Percentiles rank a stretch among this genome's conserved stretches.
Evolutionary conservation across 1,284 basidiomycete genomes (phyloP).

Genomic region (Agaricales sp.): DNA sequence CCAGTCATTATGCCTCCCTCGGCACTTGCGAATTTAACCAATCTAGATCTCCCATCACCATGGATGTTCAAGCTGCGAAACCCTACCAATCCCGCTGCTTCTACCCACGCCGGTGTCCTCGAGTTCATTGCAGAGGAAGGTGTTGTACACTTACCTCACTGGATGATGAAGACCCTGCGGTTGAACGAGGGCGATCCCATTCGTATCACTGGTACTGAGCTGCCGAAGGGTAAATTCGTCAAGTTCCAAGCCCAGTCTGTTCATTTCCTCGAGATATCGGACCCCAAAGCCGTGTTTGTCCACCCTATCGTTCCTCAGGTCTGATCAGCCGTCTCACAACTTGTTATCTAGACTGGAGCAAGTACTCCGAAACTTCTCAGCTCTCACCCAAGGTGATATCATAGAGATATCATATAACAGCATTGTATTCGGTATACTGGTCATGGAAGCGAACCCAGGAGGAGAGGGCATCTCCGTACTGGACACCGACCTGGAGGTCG

Average conservation of each 20-base stretch:
- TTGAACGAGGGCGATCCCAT: slow-evolving; percentile 94
- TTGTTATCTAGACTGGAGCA: slow-evolving; percentile 70
- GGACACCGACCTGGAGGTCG: slow-evolving; percentile 94
- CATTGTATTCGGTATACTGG: slow-evolving; percentile 89
- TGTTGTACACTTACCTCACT: slow-evolving; percentile 89
- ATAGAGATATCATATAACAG: slow-evolving; percentile 90
- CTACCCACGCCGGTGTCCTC: slow-evolving; percentile 94
- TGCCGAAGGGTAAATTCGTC: slow-evolving; percentile 92
- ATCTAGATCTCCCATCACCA: slow-evolving; percentile 84
- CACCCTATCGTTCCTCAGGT: slow-evolving; percentile 3
- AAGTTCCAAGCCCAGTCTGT: slow-evolving; percentile 96
- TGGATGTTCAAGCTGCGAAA: slow-evolving; percentile 97
- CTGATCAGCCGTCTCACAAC: slow-evolving; percentile 4
- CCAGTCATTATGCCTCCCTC: slow-evolving; percentile 97
- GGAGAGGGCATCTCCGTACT: slow-evolving; percentile 85
- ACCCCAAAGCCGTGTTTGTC: slow-evolving; percentile 93
- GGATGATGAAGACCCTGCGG: slow-evolving; percentile 98
- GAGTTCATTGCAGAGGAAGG: slow-evolving; percentile 99
- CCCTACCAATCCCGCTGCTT: slow-evolving; percentile 75
- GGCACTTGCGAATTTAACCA: slow-evolving; percentile 81
- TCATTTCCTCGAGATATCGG: slow-evolving; percentile 90
- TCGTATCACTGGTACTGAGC: slow-evolving; percentile 78
- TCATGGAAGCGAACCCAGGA: slow-evolving; percentile 90
- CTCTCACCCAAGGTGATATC: slow-evolving; percentile 82
- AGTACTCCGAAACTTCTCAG: slow-evolving; percentile 90